Conservation (phyloP, 2,329 filamentous ascomycete species). For the Calonectria hongkongensis region DNA sequence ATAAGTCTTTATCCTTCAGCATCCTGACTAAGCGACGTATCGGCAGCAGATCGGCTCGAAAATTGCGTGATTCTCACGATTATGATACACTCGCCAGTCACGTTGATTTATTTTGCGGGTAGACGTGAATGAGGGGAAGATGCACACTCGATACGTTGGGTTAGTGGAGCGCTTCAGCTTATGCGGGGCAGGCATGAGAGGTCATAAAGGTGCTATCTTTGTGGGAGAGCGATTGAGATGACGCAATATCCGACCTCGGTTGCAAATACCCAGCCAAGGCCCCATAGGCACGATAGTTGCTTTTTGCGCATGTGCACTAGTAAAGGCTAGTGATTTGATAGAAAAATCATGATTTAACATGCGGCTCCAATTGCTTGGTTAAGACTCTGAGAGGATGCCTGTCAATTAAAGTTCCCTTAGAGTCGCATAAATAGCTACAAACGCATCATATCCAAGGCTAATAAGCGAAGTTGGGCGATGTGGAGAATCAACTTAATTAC, state of each 20-base stretch:
- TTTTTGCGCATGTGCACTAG: constrained; percentile 29
- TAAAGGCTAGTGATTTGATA: constrained; percentile 5
- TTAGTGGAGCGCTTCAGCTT: constrained; percentile 35
- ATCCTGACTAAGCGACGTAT: constrained; percentile 7
- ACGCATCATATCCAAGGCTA: not conserved
- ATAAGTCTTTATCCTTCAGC: constrained; percentile 40
- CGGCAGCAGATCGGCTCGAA: constrained; percentile 20
- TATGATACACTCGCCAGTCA: constrained; percentile 42
- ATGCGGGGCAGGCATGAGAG: constrained; percentile 16
- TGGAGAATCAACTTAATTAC: not conserved
- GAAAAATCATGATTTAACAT: constrained; percentile 6
- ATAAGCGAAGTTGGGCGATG: not conserved
- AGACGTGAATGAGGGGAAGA: constrained; percentile 38
- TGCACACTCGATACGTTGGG: not conserved
- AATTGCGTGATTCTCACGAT: constrained; percentile 51
- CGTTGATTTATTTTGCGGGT: constrained; percentile 27
- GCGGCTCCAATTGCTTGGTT: constrained; percentile 1
- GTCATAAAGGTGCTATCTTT: constrained; percentile 4
- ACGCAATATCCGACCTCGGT: constrained; percentile 47
- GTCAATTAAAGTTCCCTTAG: not conserved
- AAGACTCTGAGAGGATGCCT: not conserved
- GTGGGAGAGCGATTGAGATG: constrained; percentile 36
- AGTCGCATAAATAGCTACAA: not conserved
- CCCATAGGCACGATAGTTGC: not conserved
- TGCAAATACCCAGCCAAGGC: constrained; percentile 43